Evolutionary conservation across 345 rosid genomes (phyloP).

Genomic region (Arabidopsis suecica): DNA sequence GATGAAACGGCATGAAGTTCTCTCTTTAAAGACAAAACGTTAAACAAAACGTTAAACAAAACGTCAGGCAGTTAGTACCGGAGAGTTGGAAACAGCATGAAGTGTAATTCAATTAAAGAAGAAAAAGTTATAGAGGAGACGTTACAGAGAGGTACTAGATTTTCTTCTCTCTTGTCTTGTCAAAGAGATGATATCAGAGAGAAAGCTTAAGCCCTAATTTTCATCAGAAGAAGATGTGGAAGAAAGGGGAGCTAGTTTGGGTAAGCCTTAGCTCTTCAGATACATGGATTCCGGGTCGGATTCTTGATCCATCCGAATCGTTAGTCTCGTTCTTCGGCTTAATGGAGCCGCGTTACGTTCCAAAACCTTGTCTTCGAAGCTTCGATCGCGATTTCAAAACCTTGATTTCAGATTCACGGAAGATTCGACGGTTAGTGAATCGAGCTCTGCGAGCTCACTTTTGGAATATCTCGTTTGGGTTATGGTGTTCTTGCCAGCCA

Average conservation of each 20-base stretch:
- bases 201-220: slow-evolving; percentile 30
- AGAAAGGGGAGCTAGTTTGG: slow-evolving; percentile 43
- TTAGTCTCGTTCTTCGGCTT: slow-evolving; percentile 36
- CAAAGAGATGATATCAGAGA: slow-evolving; percentile 1
- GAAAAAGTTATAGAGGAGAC: background rate
- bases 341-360: slow-evolving; percentile 39
- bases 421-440: slow-evolving; percentile 28
- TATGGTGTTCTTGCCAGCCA: slow-evolving; percentile 42
- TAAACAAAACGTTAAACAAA: background rate
- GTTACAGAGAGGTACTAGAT: background rate
- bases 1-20: slow-evolving; percentile 31
- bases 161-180: background rate
- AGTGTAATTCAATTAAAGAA: background rate
- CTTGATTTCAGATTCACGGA: slow-evolving; percentile 28
- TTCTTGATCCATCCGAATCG: slow-evolving; percentile 35
- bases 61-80: background rate
- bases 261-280: background rate
- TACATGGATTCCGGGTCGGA: slow-evolving; percentile 45
- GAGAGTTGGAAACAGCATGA: background rate
- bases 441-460: slow-evolving; percentile 39
- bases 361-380: slow-evolving; percentile 32
- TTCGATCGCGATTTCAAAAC: slow-evolving; percentile 37
- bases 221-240: slow-evolving; percentile 29
- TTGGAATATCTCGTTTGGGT: slow-evolving; percentile 43
- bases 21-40: background rate